These are phyloP conservation scores for Gamarada debralockiae DNA, from an alignment of 495 filamentous ascomycete genomes.

Conservation along the genomic window DNA sequence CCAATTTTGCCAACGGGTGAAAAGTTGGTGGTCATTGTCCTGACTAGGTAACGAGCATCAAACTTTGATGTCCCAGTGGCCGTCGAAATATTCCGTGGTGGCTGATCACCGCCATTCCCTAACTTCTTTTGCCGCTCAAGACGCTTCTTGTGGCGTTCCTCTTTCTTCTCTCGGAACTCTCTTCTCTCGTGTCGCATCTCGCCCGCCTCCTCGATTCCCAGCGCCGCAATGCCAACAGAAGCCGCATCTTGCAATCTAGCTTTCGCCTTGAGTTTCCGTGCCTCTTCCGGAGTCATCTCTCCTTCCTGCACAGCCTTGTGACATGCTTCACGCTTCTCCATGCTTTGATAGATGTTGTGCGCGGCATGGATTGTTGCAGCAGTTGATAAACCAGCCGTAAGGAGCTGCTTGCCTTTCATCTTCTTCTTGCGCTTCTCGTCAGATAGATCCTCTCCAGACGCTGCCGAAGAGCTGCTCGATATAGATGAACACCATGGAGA, in stretches of 20 bases:
- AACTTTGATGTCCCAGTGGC: too few relatives aligned
- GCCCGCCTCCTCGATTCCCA: constrained; percentile 58
- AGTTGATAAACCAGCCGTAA: constrained; percentile 79
- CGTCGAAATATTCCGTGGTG: too few relatives aligned
- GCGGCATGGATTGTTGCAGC: constrained; percentile 89
- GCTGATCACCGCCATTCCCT: not conserved
- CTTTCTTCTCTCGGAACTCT: constrained; percentile 48
- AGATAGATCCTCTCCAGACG: too few relatives aligned
- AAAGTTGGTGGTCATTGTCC: too few relatives aligned
- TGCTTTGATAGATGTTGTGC: constrained; percentile 70
- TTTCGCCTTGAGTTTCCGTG: constrained; percentile 69
- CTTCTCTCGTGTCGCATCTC: constrained; percentile 52
- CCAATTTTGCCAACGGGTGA: too few relatives aligned
- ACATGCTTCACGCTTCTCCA: constrained; percentile 70
- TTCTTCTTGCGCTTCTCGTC: constrained; percentile 72
- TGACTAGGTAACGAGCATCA: too few relatives aligned
- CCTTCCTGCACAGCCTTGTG: constrained; percentile 69
- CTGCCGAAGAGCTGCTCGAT: too few relatives aligned
- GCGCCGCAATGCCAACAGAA: constrained; percentile 75
- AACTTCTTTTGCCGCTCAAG: constrained; percentile 18
- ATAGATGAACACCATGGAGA: too few relatives aligned
- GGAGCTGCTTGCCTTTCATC: constrained; percentile 76
- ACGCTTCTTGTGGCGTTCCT: constrained; percentile 36
- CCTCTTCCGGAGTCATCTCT: constrained; percentile 68
- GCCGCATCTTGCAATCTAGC: constrained; percentile 71